phyloP scores from a whole-genome alignment of 768 basidiomycete species.

The Mycena amicta region DNA sequence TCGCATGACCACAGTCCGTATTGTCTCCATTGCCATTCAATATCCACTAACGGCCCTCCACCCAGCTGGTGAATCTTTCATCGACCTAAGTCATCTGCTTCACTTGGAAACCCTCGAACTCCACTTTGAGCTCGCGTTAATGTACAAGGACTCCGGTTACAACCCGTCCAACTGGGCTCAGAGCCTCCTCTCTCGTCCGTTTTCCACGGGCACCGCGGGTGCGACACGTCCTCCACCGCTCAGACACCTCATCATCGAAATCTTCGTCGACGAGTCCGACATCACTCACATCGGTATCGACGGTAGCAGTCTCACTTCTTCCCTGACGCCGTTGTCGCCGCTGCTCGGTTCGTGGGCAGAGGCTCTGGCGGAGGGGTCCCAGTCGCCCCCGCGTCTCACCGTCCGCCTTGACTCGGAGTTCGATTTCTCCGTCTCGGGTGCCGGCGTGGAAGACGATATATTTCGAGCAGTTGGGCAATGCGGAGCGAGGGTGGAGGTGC shows the following conservation, averaged over 20 bases:
- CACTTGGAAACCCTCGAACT: slow-evolving; percentile 12
- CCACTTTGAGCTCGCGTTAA: slow-evolving; percentile 1
- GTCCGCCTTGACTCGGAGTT: neutral
- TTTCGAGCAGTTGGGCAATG: too few relatives aligned
- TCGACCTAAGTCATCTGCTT: slow-evolving; percentile 1
- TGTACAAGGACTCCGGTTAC: slow-evolving; percentile 1
- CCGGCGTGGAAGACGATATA: neutral
- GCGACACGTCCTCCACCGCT: neutral
- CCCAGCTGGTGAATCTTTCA: slow-evolving; percentile 5
- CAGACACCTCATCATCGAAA: slow-evolving; percentile 8
- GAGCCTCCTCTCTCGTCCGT: neutral
- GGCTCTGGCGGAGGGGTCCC: neutral
- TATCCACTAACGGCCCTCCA: neutral
- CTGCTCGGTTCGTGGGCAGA: neutral
- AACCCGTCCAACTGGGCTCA: slow-evolving; percentile 7
- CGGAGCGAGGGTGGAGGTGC: too few relatives aligned
- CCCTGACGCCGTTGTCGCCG: too few relatives aligned
- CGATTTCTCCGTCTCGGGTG: neutral
- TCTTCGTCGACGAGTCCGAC: slow-evolving; percentile 11
- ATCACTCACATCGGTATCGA: neutral
- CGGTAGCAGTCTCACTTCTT: neutral
- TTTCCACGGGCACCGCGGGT: neutral
- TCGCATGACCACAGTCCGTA: slow-evolving; percentile 10
- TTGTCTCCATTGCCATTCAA: neutral
- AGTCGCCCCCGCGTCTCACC: neutral